Percentiles rank a stretch among this genome's conserved stretches.
Evolutionary conservation across 768 basidiomycete genomes (phyloP).

Genomic region (Russula olivacea): DNA sequence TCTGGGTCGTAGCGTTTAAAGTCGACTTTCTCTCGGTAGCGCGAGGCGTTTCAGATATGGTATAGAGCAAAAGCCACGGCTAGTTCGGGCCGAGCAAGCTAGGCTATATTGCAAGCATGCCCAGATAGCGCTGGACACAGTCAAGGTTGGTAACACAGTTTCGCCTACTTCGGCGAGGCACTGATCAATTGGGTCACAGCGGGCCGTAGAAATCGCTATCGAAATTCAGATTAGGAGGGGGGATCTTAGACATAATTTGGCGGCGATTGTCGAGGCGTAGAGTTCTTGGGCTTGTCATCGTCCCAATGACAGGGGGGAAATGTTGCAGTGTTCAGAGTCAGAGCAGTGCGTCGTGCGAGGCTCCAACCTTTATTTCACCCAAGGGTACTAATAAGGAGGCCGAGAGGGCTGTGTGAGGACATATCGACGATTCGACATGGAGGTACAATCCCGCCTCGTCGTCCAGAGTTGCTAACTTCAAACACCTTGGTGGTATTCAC

Average conservation of each 20-base stretch:
- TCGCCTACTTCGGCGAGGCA: neutral
- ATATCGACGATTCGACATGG: too few relatives aligned
- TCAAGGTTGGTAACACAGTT: neutral
- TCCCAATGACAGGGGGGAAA: too few relatives aligned
- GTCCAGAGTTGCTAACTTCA: too few relatives aligned
- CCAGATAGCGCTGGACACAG: neutral
- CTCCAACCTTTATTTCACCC: too few relatives aligned
- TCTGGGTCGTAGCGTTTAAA: neutral
- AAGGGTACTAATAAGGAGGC: too few relatives aligned
- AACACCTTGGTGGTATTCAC: too few relatives aligned
- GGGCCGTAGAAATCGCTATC: neutral
- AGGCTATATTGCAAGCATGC: slow-evolving; percentile 3
- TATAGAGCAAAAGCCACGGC: neutral
- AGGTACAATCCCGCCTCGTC: too few relatives aligned
- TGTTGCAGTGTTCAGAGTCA: too few relatives aligned
- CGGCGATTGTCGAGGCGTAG: too few relatives aligned
- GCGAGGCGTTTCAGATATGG: neutral
- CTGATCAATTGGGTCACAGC: neutral
- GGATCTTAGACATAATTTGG: neutral
- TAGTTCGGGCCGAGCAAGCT: neutral
- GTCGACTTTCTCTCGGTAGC: neutral
- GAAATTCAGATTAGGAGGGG: neutral
- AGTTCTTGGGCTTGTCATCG: too few relatives aligned
- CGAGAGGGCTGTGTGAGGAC: too few relatives aligned
- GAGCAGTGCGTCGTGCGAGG: too few relatives aligned